Evolutionary conservation across 1,284 basidiomycete species (phyloP).

Genomic region (Afroboletus lepidellus): DNA sequence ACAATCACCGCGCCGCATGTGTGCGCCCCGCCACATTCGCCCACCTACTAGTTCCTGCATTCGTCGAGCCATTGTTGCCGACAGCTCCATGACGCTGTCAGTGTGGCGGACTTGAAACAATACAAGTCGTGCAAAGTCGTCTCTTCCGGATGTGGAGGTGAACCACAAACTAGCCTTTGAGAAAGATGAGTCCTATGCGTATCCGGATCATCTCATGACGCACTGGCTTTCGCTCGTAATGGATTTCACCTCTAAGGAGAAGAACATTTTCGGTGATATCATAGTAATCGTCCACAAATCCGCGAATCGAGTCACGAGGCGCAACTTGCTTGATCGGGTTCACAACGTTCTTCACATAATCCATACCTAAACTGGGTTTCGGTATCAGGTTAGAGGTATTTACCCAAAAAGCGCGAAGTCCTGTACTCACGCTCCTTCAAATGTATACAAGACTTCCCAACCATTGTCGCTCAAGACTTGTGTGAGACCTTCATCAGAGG

Average conservation of each 20-base stretch:
- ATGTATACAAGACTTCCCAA: constrained; percentile 41
- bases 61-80: constrained; percentile 33
- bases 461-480: constrained; percentile 36
- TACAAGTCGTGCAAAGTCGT: constrained; percentile 37
- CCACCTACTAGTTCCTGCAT: constrained; percentile 38
- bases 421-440: constrained; percentile 38
- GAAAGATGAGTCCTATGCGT: constrained; percentile 28
- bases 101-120: constrained; percentile 36
- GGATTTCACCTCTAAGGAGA: constrained; percentile 44
- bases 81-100: constrained; percentile 34
- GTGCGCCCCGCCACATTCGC: constrained; percentile 45
- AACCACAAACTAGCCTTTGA: constrained; percentile 42
- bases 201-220: constrained; percentile 14
- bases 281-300: constrained; percentile 41
- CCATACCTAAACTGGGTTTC: constrained; percentile 41
- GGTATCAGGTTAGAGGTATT: no score
- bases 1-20: constrained; percentile 51
- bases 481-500: constrained; percentile 33
- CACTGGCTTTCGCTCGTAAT: constrained; percentile 46
- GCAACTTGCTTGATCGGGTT: constrained; percentile 39
- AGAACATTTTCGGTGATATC: constrained; percentile 38
- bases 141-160: constrained; percentile 32
- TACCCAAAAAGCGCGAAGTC: no score
- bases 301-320: constrained; percentile 36
- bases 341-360: constrained; percentile 44